Evolutionary conservation across 768 basidiomycete species (phyloP), one percentile per base, ranked within the genome.

Genomic region (Termitomyces titanicus): DNA sequence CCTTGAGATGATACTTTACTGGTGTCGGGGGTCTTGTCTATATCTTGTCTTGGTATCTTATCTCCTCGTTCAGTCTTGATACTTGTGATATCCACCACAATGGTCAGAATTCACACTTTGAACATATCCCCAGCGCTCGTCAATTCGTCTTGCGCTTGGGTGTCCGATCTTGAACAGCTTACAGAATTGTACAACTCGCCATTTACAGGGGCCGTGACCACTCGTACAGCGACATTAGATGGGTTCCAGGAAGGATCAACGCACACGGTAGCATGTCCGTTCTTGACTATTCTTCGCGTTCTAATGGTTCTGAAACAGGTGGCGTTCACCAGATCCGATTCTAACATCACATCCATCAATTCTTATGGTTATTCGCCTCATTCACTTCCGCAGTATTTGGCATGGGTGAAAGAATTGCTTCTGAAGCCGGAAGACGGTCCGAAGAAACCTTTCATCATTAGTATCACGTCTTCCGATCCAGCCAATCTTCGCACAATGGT

Each of bases 321-420:
- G 45, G 81, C 78, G 15, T 88, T 91, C 60, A 57, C 81, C 44
- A 70, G 68, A 37, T 70, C 72, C 13, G 63, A 74, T 10, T 70
- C 72, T 13, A 64, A 74, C 9, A 60, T 77, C 35, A 78, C 88
- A n/a, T 84, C 92, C 15, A 64, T 92, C 56, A 94, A 94, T 67
- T 88, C 87, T 0, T 94, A 90, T 68, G 92, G 92, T 22, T 95
- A 94, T 71, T 93, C 90, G 8, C 92, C 91, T 0, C 78, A 86
- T 62, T 82, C 88, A 5, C 78, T 94, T 40, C 63, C 73, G n/a
- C 60, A 65, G 22, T 94, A 93, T 71, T 66, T 92, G 42, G 68
- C 65, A 47, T 90, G 87, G 86, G 72, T 91, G 44, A 61, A 57
- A 48, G 66, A 75, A 35, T 63, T 83, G 40, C 78, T 88, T 55